Conservation (phyloP, 345 rosid genomes). For the Melaleuca alternifolia region DNA sequence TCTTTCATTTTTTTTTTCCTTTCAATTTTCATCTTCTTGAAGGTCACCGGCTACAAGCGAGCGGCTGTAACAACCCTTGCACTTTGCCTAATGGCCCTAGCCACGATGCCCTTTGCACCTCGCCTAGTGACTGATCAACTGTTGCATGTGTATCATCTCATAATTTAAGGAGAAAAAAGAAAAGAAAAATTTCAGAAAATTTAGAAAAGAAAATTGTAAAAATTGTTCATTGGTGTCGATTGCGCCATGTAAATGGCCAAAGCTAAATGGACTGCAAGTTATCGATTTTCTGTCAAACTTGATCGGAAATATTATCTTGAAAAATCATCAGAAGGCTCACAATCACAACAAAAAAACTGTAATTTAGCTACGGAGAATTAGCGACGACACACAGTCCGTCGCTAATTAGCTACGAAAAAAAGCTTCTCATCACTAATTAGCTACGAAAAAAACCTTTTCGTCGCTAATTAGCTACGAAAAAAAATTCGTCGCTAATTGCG, state of each 20-base stretch:
- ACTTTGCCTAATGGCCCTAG: background rate
- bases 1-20: background rate
- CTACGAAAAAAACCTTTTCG: too few relatives aligned
- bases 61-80: too few relatives aligned
- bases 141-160: background rate
- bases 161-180: background rate
- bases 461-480: too few relatives aligned
- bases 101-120: background rate
- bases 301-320: accelerated
- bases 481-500: too few relatives aligned
- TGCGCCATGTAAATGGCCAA: accelerated
- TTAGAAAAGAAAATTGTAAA: background rate
- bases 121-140: accelerated
- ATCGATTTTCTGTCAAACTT: background rate
- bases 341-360: too few relatives aligned
- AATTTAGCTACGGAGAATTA: too few relatives aligned
- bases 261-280: background rate
- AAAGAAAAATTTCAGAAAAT: background rate
- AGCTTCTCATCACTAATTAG: too few relatives aligned
- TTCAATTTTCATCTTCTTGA: background rate
- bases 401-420: too few relatives aligned
- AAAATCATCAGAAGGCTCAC: accelerated
- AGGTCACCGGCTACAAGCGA: background rate
- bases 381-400: too few relatives aligned
- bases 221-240: accelerated